These are phyloP conservation scores for Cercospora nicotianae DNA, from an alignment of 2,329 filamentous ascomycete genomes.

Conservation along the genomic window DNA sequence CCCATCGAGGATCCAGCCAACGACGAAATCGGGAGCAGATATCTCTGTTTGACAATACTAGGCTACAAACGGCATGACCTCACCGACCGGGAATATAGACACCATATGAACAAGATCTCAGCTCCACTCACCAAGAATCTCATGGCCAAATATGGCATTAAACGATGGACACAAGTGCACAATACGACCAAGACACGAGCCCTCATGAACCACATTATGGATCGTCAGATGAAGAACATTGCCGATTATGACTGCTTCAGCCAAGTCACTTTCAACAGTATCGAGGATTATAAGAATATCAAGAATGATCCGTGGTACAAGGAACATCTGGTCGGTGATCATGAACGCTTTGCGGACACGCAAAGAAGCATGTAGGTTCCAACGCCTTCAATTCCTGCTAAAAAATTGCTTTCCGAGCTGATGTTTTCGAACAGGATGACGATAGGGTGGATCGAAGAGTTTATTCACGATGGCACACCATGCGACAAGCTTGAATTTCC, in stretches of 20 bases:
- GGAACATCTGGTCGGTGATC: constrained; percentile 47
- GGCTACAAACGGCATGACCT: constrained; percentile 52
- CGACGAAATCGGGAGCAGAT: constrained; percentile 3
- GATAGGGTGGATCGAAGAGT: constrained; percentile 50
- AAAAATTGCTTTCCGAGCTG: neutral
- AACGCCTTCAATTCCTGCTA: neutral
- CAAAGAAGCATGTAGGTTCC: constrained; percentile 42
- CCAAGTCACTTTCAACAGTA: constrained; percentile 48
- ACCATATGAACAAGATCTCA: constrained; percentile 51
- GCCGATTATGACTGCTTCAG: constrained; percentile 55
- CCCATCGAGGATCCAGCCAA: constrained; percentile 6
- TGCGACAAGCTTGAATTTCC: constrained; percentile 5
- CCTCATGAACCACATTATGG: constrained; percentile 47
- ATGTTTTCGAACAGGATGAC: constrained; percentile 44
- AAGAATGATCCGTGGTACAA: constrained; percentile 54
- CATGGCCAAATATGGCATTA: constrained; percentile 53
- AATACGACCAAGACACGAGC: constrained; percentile 41
- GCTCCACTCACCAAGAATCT: constrained; percentile 51
- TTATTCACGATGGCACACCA: constrained; percentile 40
- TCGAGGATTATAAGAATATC: constrained; percentile 52
- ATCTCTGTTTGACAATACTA: constrained; percentile 48
- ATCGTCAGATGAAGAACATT: constrained; percentile 51
- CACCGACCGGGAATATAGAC: constrained; percentile 50
- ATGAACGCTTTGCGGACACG: constrained; percentile 54
- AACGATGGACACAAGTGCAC: constrained; percentile 52